Conservation (phyloP, 2,329 filamentous ascomycete genomes). For the Colletotrichum musae region DNA sequence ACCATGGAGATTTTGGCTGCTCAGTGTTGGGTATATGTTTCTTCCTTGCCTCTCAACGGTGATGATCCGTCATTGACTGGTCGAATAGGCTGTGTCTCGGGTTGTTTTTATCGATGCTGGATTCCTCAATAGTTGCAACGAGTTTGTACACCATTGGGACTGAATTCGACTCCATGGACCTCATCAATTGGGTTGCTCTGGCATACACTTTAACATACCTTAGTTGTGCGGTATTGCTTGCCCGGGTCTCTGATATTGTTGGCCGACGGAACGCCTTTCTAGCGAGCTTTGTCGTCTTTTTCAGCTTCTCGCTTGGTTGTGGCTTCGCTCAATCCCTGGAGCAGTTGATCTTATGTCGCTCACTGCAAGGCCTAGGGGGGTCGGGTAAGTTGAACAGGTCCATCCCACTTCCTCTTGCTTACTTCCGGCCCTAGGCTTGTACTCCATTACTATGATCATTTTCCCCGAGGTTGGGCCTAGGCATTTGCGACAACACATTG, state of each 20-base stretch:
- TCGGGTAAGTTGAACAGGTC: constrained; percentile 54
- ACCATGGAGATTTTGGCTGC: constrained; percentile 50
- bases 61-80: background rate
- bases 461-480: constrained; percentile 64
- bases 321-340: constrained; percentile 60
- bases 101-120: constrained; percentile 71
- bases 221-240: constrained; percentile 69
- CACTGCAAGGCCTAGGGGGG: constrained; percentile 63
- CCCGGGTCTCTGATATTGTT: constrained; percentile 68
- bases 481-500: constrained; percentile 58
- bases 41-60: background rate
- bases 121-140: constrained; percentile 73
- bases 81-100: constrained; percentile 62
- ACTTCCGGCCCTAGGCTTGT: constrained; percentile 57
- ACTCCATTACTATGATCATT: constrained; percentile 70
- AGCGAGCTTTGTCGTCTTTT: constrained; percentile 66
- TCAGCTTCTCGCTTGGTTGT: constrained; percentile 70
- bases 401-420: constrained; percentile 27
- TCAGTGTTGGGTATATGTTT: constrained; percentile 50
- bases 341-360: constrained; percentile 59
- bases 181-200: constrained; percentile 69
- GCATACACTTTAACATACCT: constrained; percentile 71
- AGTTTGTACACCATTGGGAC: constrained; percentile 68
- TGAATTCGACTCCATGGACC: constrained; percentile 62
- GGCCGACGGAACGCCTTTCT: constrained; percentile 68